phyloP scores from a whole-genome alignment of 1,139 yeast species.

The Candida albicans region DNA sequence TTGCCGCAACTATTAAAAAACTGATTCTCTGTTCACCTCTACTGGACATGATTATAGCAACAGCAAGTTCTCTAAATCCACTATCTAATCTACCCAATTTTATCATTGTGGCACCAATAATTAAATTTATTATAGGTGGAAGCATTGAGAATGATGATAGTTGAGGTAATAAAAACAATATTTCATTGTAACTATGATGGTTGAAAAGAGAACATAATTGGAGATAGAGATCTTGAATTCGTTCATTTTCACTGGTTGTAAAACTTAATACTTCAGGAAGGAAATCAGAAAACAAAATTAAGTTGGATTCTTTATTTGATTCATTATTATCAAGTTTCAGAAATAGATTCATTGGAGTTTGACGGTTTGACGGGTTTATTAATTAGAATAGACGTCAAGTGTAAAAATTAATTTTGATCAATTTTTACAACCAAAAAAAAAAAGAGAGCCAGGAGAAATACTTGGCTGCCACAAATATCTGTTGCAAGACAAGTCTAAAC shows the following conservation, averaged over 20 bases:
- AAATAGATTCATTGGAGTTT: background rate
- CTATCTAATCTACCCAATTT: slow-evolving; percentile 10
- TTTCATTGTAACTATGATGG: slow-evolving; percentile 7
- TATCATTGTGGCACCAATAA: slow-evolving; percentile 13
- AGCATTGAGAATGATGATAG: slow-evolving; percentile 5
- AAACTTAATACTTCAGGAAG: background rate
- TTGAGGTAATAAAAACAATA: slow-evolving; percentile 12
- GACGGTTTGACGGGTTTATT: background rate
- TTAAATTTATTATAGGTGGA: slow-evolving; percentile 11
- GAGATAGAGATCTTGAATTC: background rate
- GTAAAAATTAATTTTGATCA: background rate
- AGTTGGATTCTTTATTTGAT: background rate
- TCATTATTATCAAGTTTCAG: background rate
- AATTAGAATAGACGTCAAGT: no score
- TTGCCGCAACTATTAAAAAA: slow-evolving; percentile 10
- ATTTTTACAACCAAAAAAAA: background rate
- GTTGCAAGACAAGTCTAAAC: no score
- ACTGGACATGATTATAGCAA: slow-evolving; percentile 11
- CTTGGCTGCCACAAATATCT: background rate
- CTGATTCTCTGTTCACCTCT: slow-evolving; percentile 5
- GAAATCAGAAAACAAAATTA: background rate
- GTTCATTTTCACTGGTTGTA: background rate
- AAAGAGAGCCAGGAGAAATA: background rate
- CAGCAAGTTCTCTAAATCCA: slow-evolving; percentile 13
- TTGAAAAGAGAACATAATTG: slow-evolving; percentile 7